Conservation (phyloP, 176 grass and related monocot species). For the Eragrostis nindensis region DNA sequence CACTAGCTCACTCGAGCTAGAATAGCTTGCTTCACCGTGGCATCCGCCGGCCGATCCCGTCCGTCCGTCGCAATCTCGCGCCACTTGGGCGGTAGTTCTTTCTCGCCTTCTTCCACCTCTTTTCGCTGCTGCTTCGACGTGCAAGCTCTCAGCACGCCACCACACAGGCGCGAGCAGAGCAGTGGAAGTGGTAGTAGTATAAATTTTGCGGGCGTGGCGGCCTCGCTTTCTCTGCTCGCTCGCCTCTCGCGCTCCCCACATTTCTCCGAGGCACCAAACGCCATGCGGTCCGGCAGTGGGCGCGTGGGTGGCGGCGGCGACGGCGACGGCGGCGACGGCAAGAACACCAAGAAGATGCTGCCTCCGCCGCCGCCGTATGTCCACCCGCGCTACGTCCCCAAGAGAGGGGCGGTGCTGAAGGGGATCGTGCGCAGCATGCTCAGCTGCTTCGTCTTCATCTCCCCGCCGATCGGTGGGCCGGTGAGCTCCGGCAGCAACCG, state of each 20-base stretch:
- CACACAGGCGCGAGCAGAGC: neutral
- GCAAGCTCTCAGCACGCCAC: neutral
- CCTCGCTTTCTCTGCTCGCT: neutral
- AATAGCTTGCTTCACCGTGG: neutral
- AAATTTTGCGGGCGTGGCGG: neutral
- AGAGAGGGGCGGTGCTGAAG: conserved; percentile 50
- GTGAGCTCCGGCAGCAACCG: neutral
- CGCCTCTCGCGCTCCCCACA: neutral
- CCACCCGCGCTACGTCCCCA: conserved; percentile 44
- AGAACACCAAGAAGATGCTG: neutral
- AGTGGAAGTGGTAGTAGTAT: neutral
- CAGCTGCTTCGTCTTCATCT: conserved; percentile 6
- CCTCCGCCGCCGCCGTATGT: neutral
- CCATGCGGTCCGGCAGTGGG: conserved; percentile 17
- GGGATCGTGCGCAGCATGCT: conserved; percentile 11
- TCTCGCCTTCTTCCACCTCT: conserved; percentile 36
- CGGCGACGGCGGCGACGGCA: neutral
- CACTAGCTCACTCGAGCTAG: neutral
- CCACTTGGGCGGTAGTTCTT: conserved; percentile 34
- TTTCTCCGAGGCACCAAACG: neutral
- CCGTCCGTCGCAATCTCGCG: conserved; percentile 15
- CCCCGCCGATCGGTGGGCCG: neutral
- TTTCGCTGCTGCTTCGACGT: conserved; percentile 17
- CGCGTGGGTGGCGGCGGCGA: neutral
- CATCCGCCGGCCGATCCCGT: neutral